A percentile compares a stretch with the other conserved stretches of the same genome.
Conservation (phyloP, 2,329 filamentous ascomycete species). For the Rugonectria rugulosa region DNA sequence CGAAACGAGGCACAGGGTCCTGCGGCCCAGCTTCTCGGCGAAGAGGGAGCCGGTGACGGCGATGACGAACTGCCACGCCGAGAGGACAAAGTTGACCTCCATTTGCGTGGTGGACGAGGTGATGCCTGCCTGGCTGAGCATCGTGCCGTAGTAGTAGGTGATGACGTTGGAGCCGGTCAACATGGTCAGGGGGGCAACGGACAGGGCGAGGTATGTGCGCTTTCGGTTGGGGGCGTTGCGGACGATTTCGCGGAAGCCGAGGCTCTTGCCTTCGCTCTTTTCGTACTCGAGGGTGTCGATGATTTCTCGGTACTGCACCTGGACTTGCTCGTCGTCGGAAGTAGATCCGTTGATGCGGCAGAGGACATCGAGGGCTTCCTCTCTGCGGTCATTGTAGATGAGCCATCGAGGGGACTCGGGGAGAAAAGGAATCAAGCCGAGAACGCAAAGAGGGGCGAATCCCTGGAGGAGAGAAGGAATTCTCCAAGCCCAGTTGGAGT, state of each 20-base stretch:
- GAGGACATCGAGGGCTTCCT: too few species aligned
- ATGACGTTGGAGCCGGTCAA: slow-evolving; percentile 15
- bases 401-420: too few species aligned
- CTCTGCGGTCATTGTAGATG: not conserved
- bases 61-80: not conserved
- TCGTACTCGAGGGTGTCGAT: slow-evolving; percentile 21
- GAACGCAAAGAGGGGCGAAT: slow-evolving; percentile 1
- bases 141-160: slow-evolving; percentile 1
- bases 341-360: slow-evolving; percentile 15
- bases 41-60: not conserved
- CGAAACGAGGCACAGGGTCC: not conserved
- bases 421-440: slow-evolving; percentile 12
- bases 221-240: slow-evolving; percentile 8
- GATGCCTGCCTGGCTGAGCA: not conserved
- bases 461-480: slow-evolving; percentile 15
- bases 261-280: slow-evolving; percentile 3
- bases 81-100: not conserved
- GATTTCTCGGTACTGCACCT: slow-evolving; percentile 23
- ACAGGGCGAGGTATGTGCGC: slow-evolving; percentile 4
- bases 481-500: slow-evolving; percentile 12
- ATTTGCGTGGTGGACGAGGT: not conserved
- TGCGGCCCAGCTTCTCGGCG: not conserved
- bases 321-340: slow-evolving; percentile 1
- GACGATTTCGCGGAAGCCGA: not conserved
- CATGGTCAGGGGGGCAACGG: slow-evolving; percentile 22